These are phyloP conservation scores for Thalassiosira livingstoniorum DNA, from an alignment of 352 stramenopile species.

Conservation along the genomic window DNA sequence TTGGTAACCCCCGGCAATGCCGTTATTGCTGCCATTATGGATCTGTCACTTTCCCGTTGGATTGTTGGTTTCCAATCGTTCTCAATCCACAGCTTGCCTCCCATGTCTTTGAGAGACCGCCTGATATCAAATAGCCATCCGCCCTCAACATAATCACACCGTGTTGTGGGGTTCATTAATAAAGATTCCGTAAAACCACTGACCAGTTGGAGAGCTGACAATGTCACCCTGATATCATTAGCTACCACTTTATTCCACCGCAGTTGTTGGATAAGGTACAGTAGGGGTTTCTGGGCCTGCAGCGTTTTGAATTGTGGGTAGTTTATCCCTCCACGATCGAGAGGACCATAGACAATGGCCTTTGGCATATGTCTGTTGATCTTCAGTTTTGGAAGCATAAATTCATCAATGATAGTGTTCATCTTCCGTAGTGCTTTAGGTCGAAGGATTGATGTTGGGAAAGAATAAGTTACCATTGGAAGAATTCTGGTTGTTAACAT, in stretches of 20 bases:
- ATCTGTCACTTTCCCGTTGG: neutral
- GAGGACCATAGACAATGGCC: constrained; percentile 19
- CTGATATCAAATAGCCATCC: constrained; percentile 1
- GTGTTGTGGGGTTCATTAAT: neutral
- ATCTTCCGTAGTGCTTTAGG: neutral
- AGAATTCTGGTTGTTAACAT: constrained; percentile 10
- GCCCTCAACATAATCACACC: constrained; percentile 4
- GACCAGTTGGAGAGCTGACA: constrained; percentile 8
- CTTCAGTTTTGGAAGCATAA: neutral
- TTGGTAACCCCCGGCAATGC: neutral
- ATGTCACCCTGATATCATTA: constrained; percentile 18
- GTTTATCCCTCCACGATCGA: constrained; percentile 34
- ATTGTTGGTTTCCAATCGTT: constrained; percentile 6
- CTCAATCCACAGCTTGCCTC: constrained; percentile 16
- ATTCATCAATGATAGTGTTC: neutral
- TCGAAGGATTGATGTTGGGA: neutral
- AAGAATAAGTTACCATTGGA: constrained; percentile 17
- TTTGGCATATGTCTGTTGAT: constrained; percentile 15
- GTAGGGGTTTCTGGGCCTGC: constrained; percentile 13
- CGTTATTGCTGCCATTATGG: neutral
- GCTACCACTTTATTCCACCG: constrained; percentile 13
- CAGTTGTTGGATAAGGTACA: constrained; percentile 11
- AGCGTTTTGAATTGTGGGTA: neutral
- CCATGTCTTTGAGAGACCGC: constrained; percentile 1
- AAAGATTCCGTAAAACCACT: neutral